Conservation (phyloP, 1,284 basidiomycete genomes). For the Pulchroboletus neoregius region DNA sequence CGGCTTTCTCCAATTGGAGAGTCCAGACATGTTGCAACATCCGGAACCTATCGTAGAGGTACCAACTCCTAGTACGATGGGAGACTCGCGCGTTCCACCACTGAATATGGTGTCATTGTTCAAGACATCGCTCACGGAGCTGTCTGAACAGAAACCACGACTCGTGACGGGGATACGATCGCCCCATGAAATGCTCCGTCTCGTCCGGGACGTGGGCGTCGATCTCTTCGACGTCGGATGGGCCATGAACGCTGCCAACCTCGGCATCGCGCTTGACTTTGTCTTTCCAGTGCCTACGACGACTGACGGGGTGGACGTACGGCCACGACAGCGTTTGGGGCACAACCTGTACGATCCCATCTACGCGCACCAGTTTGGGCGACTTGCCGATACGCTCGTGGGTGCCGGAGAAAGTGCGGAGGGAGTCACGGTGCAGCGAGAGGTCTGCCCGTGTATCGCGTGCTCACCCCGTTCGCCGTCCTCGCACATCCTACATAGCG, state of each 20-base stretch:
- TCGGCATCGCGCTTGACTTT: constrained; percentile 75
- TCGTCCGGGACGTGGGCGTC: constrained; percentile 61
- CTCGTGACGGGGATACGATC: constrained; percentile 54
- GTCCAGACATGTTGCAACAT: constrained; percentile 13
- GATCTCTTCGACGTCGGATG: constrained; percentile 73
- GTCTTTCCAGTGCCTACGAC: constrained; percentile 50
- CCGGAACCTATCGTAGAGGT: constrained; percentile 8
- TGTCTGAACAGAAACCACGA: constrained; percentile 57
- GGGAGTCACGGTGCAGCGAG: neutral
- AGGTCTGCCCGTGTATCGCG: constrained; percentile 54
- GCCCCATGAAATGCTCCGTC: constrained; percentile 69
- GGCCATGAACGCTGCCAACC: constrained; percentile 59
- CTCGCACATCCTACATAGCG: constrained; percentile 46
- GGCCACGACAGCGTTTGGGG: constrained; percentile 47
- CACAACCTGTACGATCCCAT: constrained; percentile 62
- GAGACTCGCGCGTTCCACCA: constrained; percentile 1
- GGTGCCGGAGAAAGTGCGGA: constrained; percentile 23
- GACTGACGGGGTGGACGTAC: constrained; percentile 2
- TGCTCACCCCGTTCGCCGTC: constrained; percentile 54
- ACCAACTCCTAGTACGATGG: constrained; percentile 11
- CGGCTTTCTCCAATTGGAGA: constrained; percentile 15
- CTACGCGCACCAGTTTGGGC: constrained; percentile 59
- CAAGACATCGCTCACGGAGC: constrained; percentile 50
- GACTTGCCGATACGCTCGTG: constrained; percentile 44
- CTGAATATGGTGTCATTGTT: constrained; percentile 41